Evolutionary conservation across 2,329 filamentous ascomycete species (phyloP).

Genomic region (Alternaria metachromatica): DNA sequence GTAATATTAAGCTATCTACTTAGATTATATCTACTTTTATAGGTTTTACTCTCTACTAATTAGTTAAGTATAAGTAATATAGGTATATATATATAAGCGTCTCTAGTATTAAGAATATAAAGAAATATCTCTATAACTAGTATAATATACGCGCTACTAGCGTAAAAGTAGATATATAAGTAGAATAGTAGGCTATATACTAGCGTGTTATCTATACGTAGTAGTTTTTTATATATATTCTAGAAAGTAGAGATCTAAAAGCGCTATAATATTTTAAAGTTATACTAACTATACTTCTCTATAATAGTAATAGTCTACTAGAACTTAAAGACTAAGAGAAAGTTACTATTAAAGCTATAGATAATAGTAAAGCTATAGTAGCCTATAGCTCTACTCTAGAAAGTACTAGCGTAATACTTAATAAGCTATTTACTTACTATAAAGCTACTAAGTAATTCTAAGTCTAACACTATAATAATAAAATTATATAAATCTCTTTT

Average conservation of each 20-base stretch:
- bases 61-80: background rate
- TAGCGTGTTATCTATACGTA: background rate
- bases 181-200: background rate
- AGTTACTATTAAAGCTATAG: background rate
- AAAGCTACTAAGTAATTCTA: background rate
- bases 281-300: background rate
- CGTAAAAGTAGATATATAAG: no score
- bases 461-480: background rate
- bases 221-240: background rate
- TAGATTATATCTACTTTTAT: background rate
- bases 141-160: background rate
- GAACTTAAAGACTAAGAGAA: background rate
- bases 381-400: background rate
- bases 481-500: background rate
- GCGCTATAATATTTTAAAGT: background rate
- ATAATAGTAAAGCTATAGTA: background rate
- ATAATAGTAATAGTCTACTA: background rate
- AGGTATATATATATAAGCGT: background rate
- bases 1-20: background rate
- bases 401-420: background rate
- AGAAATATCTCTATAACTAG: background rate
- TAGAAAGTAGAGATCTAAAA: background rate
- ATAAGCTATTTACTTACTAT: background rate
- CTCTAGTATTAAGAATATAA: background rate
- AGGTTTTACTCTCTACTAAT: background rate